These are phyloP conservation scores for Nakataea oryzae DNA, from an alignment of 2,329 filamentous ascomycete species.

Conservation along the genomic window DNA sequence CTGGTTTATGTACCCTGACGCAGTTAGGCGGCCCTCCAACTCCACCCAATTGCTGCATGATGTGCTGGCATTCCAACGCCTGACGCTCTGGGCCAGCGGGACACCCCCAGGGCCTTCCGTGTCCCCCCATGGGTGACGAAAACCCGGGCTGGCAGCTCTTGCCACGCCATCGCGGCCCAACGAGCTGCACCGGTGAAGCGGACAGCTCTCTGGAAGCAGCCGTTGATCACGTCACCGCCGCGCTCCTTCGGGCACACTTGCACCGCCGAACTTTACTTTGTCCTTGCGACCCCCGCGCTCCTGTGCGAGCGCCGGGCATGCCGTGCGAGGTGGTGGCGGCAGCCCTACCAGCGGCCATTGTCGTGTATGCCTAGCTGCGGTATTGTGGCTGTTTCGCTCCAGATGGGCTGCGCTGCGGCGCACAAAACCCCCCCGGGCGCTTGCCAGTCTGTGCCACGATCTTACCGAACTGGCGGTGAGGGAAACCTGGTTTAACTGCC, in stretches of 20 bases:
- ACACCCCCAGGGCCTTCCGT: constrained; percentile 9
- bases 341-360: neutral
- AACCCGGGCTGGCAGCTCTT: neutral
- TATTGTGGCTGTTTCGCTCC: neutral
- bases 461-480: neutral
- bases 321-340: neutral
- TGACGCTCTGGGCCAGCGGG: constrained; percentile 12
- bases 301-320: neutral
- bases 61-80: constrained; percentile 22
- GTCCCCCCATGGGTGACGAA: neutral
- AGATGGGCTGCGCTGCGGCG: neutral
- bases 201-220: neutral
- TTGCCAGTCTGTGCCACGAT: neutral
- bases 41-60: constrained; percentile 24
- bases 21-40: constrained; percentile 3
- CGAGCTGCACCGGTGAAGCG: neutral
- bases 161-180: constrained; percentile 6
- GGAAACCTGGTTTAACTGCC: neutral
- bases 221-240: neutral
- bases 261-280: neutral
- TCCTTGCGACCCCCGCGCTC: neutral
- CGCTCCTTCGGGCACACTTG: neutral
- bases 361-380: neutral
- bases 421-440: neutral
- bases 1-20: neutral